Evolutionary conservation across 208 protist species (phyloP).

Genomic region (Porcisia deanei): DNA sequence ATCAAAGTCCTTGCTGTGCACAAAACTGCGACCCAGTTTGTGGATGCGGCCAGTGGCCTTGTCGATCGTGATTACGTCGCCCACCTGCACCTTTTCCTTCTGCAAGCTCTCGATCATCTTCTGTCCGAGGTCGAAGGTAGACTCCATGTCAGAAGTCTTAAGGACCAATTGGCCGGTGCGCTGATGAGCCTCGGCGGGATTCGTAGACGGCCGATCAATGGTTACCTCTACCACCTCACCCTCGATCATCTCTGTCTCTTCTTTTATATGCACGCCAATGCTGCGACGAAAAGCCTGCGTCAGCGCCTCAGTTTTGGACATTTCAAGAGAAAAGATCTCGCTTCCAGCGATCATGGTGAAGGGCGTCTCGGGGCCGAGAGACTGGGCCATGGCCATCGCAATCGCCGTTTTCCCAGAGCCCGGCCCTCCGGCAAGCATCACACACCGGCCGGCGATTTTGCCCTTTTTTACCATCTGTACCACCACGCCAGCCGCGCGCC

Average conservation of each 20-base stretch:
- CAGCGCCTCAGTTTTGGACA: conserved; percentile 99
- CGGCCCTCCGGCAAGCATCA: conserved; percentile 99
- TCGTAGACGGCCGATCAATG: conserved; percentile 96
- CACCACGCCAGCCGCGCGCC: conserved; percentile 90
- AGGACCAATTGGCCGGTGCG: conserved; percentile 99
- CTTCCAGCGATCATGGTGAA: conserved; percentile 99
- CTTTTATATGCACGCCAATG: conserved; percentile 99
- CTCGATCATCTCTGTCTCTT: conserved; percentile 99
- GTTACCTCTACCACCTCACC: conserved; percentile 99
- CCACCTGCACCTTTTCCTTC: conserved; percentile 98
- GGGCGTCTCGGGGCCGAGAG: conserved; percentile 97
- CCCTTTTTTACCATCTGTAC: conserved; percentile 99
- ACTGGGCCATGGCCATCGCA: conserved; percentile 99
- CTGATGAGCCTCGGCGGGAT: conserved; percentile 83
- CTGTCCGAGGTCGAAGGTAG: conserved; percentile 99
- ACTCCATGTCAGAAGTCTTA: conserved; percentile 99
- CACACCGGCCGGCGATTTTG: conserved; percentile 99
- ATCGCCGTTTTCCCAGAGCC: conserved; percentile 99
- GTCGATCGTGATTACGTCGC: conserved; percentile 99
- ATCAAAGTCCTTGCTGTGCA: conserved; percentile 97
- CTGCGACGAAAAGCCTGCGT: conserved; percentile 99
- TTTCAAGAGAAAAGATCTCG: conserved; percentile 99
- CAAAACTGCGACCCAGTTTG: conserved; percentile 98
- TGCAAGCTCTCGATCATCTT: conserved; percentile 99
- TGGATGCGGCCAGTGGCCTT: conserved; percentile 98